phyloP scores from a whole-genome alignment of 2,329 filamentous ascomycete species.

The Claviceps spartinae region DNA sequence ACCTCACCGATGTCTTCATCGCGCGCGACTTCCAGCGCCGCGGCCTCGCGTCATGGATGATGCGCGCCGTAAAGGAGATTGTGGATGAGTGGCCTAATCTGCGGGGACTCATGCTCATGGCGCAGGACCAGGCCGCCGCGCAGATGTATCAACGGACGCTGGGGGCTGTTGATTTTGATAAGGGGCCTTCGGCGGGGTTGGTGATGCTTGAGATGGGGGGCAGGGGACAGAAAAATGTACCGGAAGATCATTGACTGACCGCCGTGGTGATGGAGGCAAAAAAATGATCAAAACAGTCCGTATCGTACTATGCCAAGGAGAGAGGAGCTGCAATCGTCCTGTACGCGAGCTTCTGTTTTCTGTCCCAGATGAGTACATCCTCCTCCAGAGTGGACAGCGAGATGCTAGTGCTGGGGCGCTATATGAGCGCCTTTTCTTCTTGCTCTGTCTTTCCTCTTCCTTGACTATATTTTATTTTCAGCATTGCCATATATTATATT shows the following conservation, averaged over 20 bases:
- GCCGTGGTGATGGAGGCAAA: background rate
- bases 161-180: conserved; percentile 29
- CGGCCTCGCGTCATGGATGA: conserved; percentile 53
- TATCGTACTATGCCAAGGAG: background rate
- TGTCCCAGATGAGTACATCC: background rate
- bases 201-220: conserved; percentile 29
- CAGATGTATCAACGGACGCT: conserved; percentile 35
- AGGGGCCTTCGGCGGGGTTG: conserved; percentile 26
- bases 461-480: no score
- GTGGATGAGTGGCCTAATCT: conserved; percentile 43
- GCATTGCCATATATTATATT: background rate
- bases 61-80: conserved; percentile 44
- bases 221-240: conserved; percentile 20
- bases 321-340: no score
- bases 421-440: background rate
- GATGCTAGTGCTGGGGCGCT: no score
- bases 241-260: conserved; percentile 15
- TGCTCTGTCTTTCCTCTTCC: background rate
- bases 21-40: conserved; percentile 42
- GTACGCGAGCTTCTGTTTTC: background rate
- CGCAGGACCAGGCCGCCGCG: conserved; percentile 25
- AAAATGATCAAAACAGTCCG: background rate
- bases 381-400: no score
- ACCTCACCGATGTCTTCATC: conserved; percentile 55
- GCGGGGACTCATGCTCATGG: conserved; percentile 43